Conservation (phyloP, 1,284 basidiomycete genomes). For the Rhizoctonia solani region DNA sequence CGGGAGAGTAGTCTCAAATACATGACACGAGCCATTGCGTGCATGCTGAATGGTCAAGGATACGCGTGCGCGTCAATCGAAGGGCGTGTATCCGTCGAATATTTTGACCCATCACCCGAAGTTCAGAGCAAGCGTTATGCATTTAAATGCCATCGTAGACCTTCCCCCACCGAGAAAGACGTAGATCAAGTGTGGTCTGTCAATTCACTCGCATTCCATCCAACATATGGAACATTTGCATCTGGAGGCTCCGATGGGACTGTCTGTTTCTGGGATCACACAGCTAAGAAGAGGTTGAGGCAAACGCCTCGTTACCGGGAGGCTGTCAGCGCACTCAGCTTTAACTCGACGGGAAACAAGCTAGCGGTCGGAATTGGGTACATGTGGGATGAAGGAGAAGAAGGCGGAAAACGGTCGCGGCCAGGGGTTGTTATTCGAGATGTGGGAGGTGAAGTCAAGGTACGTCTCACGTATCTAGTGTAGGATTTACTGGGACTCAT, state of each 20-base stretch:
- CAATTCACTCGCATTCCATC: slow-evolving; percentile 93
- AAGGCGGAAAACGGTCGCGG: slow-evolving; percentile 52
- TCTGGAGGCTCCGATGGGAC: slow-evolving; percentile 91
- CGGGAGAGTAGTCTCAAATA: slow-evolving; percentile 94
- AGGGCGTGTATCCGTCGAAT: slow-evolving; percentile 96
- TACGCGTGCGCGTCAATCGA: slow-evolving; percentile 95
- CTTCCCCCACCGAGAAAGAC: slow-evolving; percentile 71
- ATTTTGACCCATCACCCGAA: slow-evolving; percentile 81
- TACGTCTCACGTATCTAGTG: slow-evolving; percentile 40
- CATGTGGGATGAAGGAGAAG: slow-evolving; percentile 85
- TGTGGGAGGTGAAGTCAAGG: slow-evolving; percentile 61
- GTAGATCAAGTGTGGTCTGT: slow-evolving; percentile 96
- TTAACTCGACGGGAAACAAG: slow-evolving; percentile 80
- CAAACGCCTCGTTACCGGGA: slow-evolving; percentile 82
- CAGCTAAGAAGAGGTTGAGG: slow-evolving; percentile 91
- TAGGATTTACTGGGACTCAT: neutral
- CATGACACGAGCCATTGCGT: slow-evolving; percentile 88
- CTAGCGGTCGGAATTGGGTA: slow-evolving; percentile 84
- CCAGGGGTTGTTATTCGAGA: slow-evolving; percentile 48
- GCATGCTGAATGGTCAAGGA: slow-evolving; percentile 91
- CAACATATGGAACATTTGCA: slow-evolving; percentile 84
- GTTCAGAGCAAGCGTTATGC: slow-evolving; percentile 93
- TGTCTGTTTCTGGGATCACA: slow-evolving; percentile 95
- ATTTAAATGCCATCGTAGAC: slow-evolving; percentile 95
- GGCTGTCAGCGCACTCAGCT: slow-evolving; percentile 74